Evolutionary conservation across 1,284 basidiomycete genomes (phyloP), one percentile per base, ranked within the genome.

Genomic region (Ceratorhiza oryzae-sativae): DNA sequence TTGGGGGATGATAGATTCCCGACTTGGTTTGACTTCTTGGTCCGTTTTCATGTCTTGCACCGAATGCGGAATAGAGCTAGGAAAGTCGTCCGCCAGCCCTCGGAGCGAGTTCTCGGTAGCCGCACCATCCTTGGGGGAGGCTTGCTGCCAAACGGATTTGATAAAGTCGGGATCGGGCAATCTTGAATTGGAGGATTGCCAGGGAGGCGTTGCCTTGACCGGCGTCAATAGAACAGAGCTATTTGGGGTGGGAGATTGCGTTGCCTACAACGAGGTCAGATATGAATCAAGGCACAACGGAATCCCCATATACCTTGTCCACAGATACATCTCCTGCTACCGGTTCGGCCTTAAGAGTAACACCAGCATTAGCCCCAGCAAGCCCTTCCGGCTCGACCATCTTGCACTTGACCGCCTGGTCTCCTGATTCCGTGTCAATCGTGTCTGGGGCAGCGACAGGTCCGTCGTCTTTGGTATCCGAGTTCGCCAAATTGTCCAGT

Each of bases 131-230:
- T 90, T 88, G 76, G 88, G 86, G 1, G 91, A 84, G 9, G 88
- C 84, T 77, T 91, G 88, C n/a, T 90, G 90, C 92, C 92, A 94
- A 10, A 93, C 86, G 36, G 90, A 89, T 79, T 90, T 93, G 67
- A 93, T 81, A 76, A 90, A 90, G 76, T 93, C 91, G 20, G 89
- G 88, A 79, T 92, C 91, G 18, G 90, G 89, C 59, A 83, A 84
- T 13, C 71, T 39, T 72, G 89, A 83, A 63, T 49, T 56, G 1
- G 74, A 61, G 27, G 87, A 84, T 25, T 87, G 84, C 90, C 91
- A 92, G 25, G 74, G 39, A 8, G 87, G 80, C 5, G 73, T 71
- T 3, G 68, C 63, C 9, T 73, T 71, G 41, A 74, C 68, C 18
- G 76, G 73, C n/a, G 73, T 75, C n/a, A 75, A 39, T 49, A 72